Evolutionary conservation across 257 asterid genomes (phyloP), one percentile per base, ranked within the genome.

Genomic region (Mentha longifolia): DNA sequence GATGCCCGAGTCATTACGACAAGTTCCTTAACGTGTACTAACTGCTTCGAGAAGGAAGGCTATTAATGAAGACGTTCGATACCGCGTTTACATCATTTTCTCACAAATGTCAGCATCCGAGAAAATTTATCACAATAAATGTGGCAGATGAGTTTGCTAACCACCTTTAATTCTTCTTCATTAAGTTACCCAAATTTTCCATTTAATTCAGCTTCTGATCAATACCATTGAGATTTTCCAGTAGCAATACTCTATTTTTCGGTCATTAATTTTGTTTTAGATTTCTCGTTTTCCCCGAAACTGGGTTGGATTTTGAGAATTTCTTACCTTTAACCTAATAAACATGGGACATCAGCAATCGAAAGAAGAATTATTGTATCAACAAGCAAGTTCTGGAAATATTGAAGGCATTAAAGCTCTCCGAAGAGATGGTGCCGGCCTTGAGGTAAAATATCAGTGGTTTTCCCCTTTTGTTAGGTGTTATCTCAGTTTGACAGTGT

Each of bases 341-440:
- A 9, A 45, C 70, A 93, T 94, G 98, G 98, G 98, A 59, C 96
- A 82, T 65, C 88, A 81, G 74, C 95, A 87, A 82, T 94, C 98
- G 57, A 91, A 86, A 75, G 98, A 77, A 69, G 95, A 89, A 76
- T 79, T 86, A 76, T 70, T 94, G 79, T 84, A 74, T 64, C 91
- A 94, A 83, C 96, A 91, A 74, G 98, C 89, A 49, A 91, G 76
- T 76, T 79, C 76, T 79, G 98, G 96, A 46, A 86, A 86, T 33
- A 41, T 67, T 39, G 92, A 91, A 64, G 96, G 90, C 63, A 91
- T 94, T 86, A 94, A 85, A 87, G 65, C 96, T 75, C 98, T 94
- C 61, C 89, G 78, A 33, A 72, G 76, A 1, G 94, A 91, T 51
- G 98, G 98, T 56, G 98, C 98, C 71, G 89, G 92, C 71, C 97